Conservation (phyloP, 169 alveolate species). For the Eimeria necatrix region DNA sequence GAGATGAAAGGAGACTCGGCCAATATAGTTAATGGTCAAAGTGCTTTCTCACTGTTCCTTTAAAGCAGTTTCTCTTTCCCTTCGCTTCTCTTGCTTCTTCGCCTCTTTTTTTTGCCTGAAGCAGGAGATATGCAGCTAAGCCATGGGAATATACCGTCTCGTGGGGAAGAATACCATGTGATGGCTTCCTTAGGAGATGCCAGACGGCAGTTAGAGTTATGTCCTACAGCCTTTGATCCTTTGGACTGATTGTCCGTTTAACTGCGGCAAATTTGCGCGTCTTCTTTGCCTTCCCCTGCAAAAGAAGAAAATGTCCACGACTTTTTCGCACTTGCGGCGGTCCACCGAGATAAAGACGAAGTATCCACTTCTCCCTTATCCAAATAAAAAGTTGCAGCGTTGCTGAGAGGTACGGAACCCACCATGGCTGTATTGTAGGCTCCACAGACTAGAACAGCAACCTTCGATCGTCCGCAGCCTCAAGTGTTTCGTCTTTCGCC, state of each 20-base stretch:
- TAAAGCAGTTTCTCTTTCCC: constrained; percentile 53
- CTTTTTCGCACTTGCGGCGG: not conserved
- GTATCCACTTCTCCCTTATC: no score
- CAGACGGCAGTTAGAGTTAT: not conserved
- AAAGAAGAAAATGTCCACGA: not conserved
- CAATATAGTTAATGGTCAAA: no score
- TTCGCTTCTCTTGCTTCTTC: constrained; percentile 69
- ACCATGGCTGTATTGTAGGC: constrained; percentile 32
- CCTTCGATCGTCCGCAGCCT: no score
- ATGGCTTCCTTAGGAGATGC: not conserved
- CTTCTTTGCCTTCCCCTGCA: constrained; percentile 88
- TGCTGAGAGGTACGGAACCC: not conserved
- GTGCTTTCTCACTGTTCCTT: constrained; percentile 74
- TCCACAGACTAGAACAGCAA: not conserved
- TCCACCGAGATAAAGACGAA: no score
- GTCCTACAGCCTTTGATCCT: constrained; percentile 87
- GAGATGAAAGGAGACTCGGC: no score
- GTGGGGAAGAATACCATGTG: not conserved
- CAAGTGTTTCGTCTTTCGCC: no score
- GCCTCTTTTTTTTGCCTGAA: constrained; percentile 72
- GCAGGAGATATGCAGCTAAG: not conserved
- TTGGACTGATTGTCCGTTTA: constrained; percentile 92
- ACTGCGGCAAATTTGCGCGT: constrained; percentile 95
- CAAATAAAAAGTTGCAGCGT: no score
- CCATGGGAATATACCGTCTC: not conserved